Conservation (phyloP, 2,329 filamentous ascomycete species). For the Cladosporium velox region DNA sequence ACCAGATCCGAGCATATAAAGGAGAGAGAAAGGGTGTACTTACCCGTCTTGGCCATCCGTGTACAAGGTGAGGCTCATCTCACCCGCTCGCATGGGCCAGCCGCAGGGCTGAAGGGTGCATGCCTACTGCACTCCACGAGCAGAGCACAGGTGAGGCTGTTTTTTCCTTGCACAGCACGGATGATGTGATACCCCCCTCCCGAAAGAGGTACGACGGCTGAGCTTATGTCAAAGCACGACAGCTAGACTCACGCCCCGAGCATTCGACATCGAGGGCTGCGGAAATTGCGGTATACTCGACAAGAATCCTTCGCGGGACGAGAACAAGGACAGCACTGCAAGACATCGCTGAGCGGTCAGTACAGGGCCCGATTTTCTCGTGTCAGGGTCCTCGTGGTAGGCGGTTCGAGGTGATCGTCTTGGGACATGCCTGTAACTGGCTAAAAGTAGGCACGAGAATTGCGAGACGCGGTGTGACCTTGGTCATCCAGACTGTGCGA, state of each 20-base stretch:
- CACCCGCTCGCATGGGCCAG: background rate
- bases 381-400: background rate
- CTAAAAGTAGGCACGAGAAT: background rate
- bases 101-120: background rate
- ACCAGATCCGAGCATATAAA: background rate
- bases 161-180: background rate
- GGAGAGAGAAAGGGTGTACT: background rate
- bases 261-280: background rate
- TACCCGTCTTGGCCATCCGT: background rate
- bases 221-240: background rate
- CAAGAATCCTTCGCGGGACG: background rate
- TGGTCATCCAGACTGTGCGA: background rate
- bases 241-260: too few relatives aligned
- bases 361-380: background rate
- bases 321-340: background rate
- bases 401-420: background rate
- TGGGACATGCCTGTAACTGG: background rate
- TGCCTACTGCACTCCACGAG: background rate
- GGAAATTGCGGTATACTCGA: background rate
- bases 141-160: background rate
- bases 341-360: background rate
- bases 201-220: background rate
- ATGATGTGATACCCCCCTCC: background rate
- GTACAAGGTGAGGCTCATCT: background rate
- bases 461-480: background rate